Evolutionary conservation across 2,329 filamentous ascomycete genomes (phyloP), one percentile per base, ranked within the genome.

Genomic region (Pseudopithomyces maydicus): DNA sequence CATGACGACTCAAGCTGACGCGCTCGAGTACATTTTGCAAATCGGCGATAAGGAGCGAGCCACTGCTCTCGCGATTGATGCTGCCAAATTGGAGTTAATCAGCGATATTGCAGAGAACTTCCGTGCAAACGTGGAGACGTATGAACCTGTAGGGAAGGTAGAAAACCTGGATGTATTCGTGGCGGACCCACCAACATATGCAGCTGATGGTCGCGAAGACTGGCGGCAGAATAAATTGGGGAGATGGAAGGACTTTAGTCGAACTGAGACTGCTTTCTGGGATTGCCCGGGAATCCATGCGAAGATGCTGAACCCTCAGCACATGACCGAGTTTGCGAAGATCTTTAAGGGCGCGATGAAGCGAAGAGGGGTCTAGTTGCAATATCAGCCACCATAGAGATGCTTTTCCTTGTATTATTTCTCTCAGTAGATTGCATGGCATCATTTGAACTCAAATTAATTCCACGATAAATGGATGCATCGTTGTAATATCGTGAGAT

Each of bases 91-190:
- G 22, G 41, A 43, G 41, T 19, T 43, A 17, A 43, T 43, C 14
- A 43, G 41, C 23, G 22, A 43, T n/a, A 43, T 43, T 26, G 41
- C 41, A 2, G 41, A 43, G 41, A 43, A 43, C 22, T 43, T 43
- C 15, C 7, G 41, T 12, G 41, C 23, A 5, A 43, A 43, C 23
- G 41, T 43, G 15, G 41, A 43, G 44, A 76, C 79, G 57, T 68
- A 63, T 43, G 76, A 82, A 46, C 80, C 80, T 1, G n/a, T 17
- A 0, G 79, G 79, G 0, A 54, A 22, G 0, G 74, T 81, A 0
- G 52, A 55, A 0, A 14, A 33, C 1, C 74, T 82, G 45, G 80
- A 82, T 62, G 69, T 81, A 1, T 81, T 82, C 56, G 72, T 75
- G 33, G 75, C 74, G 1, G 59, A 64, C 5, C 78, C 79, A 12